phyloP scores from a whole-genome alignment of 805 yeast species.

The Saccharomycopsis sp. region DNA sequence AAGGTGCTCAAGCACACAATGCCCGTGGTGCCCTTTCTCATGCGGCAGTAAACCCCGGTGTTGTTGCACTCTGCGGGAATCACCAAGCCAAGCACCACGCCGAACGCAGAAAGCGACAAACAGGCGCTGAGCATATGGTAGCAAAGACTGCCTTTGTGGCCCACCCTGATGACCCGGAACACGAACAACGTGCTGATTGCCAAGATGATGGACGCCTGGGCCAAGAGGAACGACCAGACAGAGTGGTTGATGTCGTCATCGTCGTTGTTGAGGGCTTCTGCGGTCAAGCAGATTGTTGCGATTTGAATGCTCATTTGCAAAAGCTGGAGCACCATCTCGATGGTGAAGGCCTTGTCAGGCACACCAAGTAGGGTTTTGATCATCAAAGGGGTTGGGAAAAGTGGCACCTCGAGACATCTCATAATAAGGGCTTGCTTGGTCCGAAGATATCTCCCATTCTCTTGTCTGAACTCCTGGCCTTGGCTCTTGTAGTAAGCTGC shows the following conservation, averaged over 20 bases:
- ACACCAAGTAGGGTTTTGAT: constrained; percentile 10
- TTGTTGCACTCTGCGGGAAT: constrained; percentile 14
- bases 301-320: constrained; percentile 18
- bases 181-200: constrained; percentile 13
- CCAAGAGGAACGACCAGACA: constrained; percentile 19
- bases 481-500: no score
- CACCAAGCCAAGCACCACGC: constrained; percentile 15
- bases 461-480: neutral
- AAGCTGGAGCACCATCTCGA: constrained; percentile 11
- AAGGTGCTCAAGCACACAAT: constrained; percentile 19
- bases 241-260: constrained; percentile 10
- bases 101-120: constrained; percentile 19
- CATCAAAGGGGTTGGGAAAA: constrained; percentile 11
- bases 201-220: constrained; percentile 18
- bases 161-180: constrained; percentile 15
- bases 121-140: constrained; percentile 11
- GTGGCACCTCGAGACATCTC: constrained; percentile 8
- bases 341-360: constrained; percentile 15
- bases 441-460: no score
- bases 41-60: constrained; percentile 11
- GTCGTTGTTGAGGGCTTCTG: constrained; percentile 14
- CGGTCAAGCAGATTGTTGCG: constrained; percentile 9
- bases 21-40: constrained; percentile 18
- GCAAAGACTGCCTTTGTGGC: constrained; percentile 14
- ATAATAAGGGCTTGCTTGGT: constrained; percentile 7